Evolutionary conservation across 192 early-diverging fungal species (phyloP).

Genomic region (Paraglomus brasilianum): DNA sequence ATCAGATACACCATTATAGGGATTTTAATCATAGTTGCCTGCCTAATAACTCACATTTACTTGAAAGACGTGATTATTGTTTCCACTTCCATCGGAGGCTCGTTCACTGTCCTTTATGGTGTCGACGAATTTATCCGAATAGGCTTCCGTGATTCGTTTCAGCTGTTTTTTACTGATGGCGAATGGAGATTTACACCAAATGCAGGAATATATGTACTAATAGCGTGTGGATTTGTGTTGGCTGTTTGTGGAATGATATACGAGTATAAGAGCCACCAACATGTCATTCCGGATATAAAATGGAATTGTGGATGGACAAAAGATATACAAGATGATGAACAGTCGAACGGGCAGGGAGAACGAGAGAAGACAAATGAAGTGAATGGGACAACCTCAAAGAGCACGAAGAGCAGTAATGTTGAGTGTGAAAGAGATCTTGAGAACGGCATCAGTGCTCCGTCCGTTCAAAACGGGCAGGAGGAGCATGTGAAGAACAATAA

Average conservation of each 20-base stretch:
- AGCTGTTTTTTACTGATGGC: conserved; percentile 38
- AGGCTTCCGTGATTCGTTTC: conserved; percentile 35
- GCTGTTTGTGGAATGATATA: conserved; percentile 36
- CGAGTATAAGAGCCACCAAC: conserved; percentile 22
- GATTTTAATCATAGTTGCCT: conserved; percentile 26
- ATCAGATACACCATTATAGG: conserved; percentile 34
- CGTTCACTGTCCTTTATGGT: conserved; percentile 42
- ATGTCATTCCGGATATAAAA: no score
- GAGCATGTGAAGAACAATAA: no score
- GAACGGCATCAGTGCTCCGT: no score
- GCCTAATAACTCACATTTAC: conserved; percentile 32
- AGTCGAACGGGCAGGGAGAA: no score
- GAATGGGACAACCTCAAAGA: no score
- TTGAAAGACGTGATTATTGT: conserved; percentile 38
- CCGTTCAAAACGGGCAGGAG: no score
- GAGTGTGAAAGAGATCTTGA: no score
- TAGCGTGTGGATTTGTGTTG: conserved; percentile 35
- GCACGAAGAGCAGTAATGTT: no score
- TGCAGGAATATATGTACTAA: conserved; percentile 37
- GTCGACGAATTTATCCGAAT: conserved; percentile 42
- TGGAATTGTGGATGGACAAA: no score
- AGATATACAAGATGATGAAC: no score
- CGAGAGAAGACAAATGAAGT: no score
- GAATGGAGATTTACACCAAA: conserved; percentile 32
- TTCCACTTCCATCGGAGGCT: conserved; percentile 39